Percentiles rank a stretch among this genome's conserved stretches.
These are phyloP conservation scores for Rhamnella rubrinervis DNA, from an alignment of 331 rosid genomes.

Conservation along the genomic window DNA sequence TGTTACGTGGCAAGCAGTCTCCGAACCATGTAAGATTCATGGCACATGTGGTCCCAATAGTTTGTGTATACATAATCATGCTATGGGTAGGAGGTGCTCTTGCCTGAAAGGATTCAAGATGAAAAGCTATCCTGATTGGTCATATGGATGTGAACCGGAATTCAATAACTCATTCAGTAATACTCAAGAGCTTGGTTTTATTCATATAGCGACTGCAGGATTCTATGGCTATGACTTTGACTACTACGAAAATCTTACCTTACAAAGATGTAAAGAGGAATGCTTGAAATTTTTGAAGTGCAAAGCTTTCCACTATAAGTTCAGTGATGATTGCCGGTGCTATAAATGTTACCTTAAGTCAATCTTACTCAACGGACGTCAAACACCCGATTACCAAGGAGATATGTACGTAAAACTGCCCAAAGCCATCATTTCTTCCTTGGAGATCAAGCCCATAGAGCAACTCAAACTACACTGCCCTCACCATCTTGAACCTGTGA, in stretches of 20 bases:
- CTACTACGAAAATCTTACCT: neutral
- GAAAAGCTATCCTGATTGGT: neutral
- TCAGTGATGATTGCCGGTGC: neutral
- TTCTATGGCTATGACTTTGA: neutral
- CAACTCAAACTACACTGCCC: conserved; percentile 27
- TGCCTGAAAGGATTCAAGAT: conserved; percentile 2
- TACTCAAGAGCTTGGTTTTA: neutral
- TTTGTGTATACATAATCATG: neutral
- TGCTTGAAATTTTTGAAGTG: neutral
- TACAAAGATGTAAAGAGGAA: neutral
- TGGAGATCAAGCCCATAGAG: neutral
- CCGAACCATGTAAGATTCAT: conserved; percentile 38
- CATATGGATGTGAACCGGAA: neutral
- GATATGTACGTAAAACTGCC: conserved; percentile 19
- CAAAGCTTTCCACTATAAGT: neutral
- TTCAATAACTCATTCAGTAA: neutral
- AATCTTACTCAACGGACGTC: neutral
- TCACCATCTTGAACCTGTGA: neutral
- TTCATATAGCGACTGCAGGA: neutral
- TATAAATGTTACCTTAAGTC: neutral
- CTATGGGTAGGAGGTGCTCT: neutral
- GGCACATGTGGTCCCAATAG: conserved; percentile 46
- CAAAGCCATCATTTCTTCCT: neutral
- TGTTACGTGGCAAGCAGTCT: conserved; percentile 40
- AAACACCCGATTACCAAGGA: neutral